A percentile compares a stretch with the other conserved stretches of the same genome.
Conservation (phyloP, 805 yeast genomes). For the Lachancea lanzarotensis region DNA sequence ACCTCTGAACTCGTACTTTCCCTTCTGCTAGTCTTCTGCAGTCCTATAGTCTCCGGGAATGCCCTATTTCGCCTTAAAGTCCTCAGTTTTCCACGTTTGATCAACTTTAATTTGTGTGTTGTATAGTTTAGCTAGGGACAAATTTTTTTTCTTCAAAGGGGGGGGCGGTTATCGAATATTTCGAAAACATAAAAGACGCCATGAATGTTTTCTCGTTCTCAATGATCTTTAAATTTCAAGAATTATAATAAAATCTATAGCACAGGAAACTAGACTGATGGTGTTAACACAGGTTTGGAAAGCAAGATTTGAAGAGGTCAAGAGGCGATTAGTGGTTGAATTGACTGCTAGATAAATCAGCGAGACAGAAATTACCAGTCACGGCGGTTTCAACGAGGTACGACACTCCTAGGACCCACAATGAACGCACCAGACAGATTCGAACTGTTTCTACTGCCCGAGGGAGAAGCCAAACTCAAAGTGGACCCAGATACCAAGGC, state of each 20-base stretch:
- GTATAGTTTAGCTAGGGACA: constrained; percentile 4
- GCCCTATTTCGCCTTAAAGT: not conserved
- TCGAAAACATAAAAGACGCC: constrained; percentile 4
- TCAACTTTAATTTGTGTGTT: constrained; percentile 3
- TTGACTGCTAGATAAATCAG: not conserved
- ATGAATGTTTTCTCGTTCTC: not conserved
- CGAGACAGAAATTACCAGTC: too few relatives aligned
- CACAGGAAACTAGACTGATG: too few relatives aligned
- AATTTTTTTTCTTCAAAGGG: constrained; percentile 8
- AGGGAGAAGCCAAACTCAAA: constrained; percentile 88
- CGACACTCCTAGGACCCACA: too few relatives aligned
- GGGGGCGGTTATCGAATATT: constrained; percentile 5
- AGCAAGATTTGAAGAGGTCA: too few relatives aligned
- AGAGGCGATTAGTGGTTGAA: too few relatives aligned
- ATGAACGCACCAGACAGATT: constrained; percentile 99
- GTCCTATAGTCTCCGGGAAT: not conserved
- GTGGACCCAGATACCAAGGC: constrained; percentile 91
- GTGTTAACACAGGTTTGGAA: too few relatives aligned
- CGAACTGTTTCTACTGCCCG: constrained; percentile 94
- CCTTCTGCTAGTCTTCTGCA: not conserved
- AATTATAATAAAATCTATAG: not conserved
- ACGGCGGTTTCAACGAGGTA: too few relatives aligned
- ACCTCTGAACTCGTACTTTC: not conserved
- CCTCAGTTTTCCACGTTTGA: not conserved
- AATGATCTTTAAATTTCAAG: not conserved